Evolutionary conservation across 371 early-diverging fungal species (phyloP), one percentile per base, ranked within the genome.

Genomic region (Choanephora cucurbitarum): DNA sequence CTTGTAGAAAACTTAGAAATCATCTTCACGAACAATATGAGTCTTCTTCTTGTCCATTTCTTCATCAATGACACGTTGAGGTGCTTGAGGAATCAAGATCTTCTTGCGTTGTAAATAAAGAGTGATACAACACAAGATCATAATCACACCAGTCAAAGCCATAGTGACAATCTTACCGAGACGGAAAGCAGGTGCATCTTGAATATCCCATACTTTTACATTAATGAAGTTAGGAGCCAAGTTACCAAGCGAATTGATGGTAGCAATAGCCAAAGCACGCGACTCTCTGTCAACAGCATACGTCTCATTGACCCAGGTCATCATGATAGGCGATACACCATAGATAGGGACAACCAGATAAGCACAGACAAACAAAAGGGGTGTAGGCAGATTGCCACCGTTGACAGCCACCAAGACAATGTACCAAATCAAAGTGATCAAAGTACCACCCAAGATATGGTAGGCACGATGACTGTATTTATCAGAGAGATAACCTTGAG

Each of bases 351-450:
- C 52, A 13, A 70, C 56, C 62, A 73, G 58, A 50, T 72, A 70
- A 22, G 66, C 68, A 40, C 67, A 65, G 8, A 64, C 68, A 47
- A 63, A 72, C 15, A 74, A 50, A n/a, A 70, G 55, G 5, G 55
- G 55, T 3, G 58, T 41, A 3, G 69, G 68, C 2, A 69, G 54
- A 32, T 75, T 53, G 11, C 73, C 75, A 2, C 64, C 70, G 43
- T 70, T 67, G 47, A 87, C 72, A 44, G 82, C 81, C 3, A 80
- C 80, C 11, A 86, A 72, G 21, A 89, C 33, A 53, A 84, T 76
- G 44, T 84, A 79, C 46, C 70, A 76, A 17, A 76, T 28, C 18
- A 76, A 54, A 11, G 71, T 65, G 58, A 69, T 70, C 1, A 67
- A 1, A 28, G 61, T 64, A 39, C 73, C 73, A n/a, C 44, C 71